Conservation (phyloP, 2,329 filamentous ascomycete genomes). For the Neurospora sp. region DNA sequence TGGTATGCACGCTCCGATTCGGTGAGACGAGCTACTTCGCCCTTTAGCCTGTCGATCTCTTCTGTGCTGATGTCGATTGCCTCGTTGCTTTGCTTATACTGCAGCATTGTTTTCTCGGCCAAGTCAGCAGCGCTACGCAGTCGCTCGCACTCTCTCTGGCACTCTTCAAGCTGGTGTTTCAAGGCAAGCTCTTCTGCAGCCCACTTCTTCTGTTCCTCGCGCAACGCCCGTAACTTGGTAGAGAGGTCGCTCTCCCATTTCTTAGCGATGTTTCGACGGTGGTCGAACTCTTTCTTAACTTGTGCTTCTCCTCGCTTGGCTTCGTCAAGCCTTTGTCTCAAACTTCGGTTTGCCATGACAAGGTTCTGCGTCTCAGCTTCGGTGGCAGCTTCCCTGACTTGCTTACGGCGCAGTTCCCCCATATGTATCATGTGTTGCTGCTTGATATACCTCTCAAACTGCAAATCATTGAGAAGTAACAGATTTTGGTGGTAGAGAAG, state of each 20-base stretch:
- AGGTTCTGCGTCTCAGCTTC: slow-evolving; percentile 78
- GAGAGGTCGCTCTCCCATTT: slow-evolving; percentile 68
- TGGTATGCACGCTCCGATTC: slow-evolving; percentile 53
- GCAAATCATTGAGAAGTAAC: slow-evolving; percentile 67
- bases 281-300: slow-evolving; percentile 61
- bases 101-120: slow-evolving; percentile 58
- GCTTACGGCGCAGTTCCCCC: slow-evolving; percentile 63
- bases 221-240: slow-evolving; percentile 52
- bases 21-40: slow-evolving; percentile 50
- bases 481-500: slow-evolving; percentile 66
- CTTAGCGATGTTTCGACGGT: slow-evolving; percentile 61
- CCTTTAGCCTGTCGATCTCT: slow-evolving; percentile 49
- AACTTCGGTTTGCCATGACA: slow-evolving; percentile 62
- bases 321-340: slow-evolving; percentile 64
- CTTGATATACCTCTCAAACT: slow-evolving; percentile 76
- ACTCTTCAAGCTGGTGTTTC: slow-evolving; percentile 46
- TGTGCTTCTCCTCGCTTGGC: slow-evolving; percentile 61
- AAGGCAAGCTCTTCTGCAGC: slow-evolving; percentile 46
- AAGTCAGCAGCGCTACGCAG: slow-evolving; percentile 57
- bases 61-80: slow-evolving; percentile 50
- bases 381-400: slow-evolving; percentile 65
- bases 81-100: slow-evolving; percentile 52
- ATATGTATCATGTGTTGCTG: slow-evolving; percentile 76
- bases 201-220: slow-evolving; percentile 61
- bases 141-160: slow-evolving; percentile 51